Percentiles rank a stretch among this genome's conserved stretches.
Conservation (phyloP, 2,329 filamentous ascomycete genomes). For the Colletotrichum tabaci region DNA sequence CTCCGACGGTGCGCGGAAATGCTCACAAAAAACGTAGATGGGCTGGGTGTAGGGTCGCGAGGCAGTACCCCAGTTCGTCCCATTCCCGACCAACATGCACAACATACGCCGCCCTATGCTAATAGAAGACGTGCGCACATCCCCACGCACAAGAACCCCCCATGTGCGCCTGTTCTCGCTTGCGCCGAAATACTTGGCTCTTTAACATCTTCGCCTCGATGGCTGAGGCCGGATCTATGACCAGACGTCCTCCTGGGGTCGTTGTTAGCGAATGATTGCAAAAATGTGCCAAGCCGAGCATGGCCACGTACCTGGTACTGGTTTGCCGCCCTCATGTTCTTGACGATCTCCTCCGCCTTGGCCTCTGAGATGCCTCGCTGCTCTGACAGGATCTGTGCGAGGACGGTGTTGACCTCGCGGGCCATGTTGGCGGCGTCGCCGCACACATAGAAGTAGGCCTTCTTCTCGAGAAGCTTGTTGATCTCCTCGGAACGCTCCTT, state of each 20-base stretch:
- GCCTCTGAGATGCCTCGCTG: constrained; percentile 85
- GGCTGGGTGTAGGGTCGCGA: not conserved
- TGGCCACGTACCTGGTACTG: constrained; percentile 85
- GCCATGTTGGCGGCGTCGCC: constrained; percentile 99
- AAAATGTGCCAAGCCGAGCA: not conserved
- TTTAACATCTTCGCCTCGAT: constrained; percentile 42
- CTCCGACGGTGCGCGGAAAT: not conserved
- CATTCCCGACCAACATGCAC: constrained; percentile 31
- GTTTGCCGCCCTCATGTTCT: constrained; percentile 94
- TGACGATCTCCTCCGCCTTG: constrained; percentile 96
- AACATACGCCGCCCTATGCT: constrained; percentile 39
- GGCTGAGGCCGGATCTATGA: constrained; percentile 59
- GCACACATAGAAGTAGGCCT: constrained; percentile 98
- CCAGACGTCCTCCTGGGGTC: constrained; percentile 78
- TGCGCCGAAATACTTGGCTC: not conserved
- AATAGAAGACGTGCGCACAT: constrained; percentile 36
- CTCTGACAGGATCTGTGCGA: constrained; percentile 88
- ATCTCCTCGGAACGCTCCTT: constrained; percentile 87
- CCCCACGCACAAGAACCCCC: not conserved
- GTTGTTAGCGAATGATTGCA: constrained; percentile 49
- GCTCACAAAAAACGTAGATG: not conserved
- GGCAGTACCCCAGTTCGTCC: constrained; percentile 30
- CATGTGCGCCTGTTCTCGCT: not conserved
- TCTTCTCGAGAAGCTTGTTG: constrained; percentile 87
- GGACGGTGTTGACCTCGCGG: constrained; percentile 89